These are phyloP conservation scores for Corylus heterophylla DNA, from an alignment of 306 rosid genomes.

Conservation along the genomic window DNA sequence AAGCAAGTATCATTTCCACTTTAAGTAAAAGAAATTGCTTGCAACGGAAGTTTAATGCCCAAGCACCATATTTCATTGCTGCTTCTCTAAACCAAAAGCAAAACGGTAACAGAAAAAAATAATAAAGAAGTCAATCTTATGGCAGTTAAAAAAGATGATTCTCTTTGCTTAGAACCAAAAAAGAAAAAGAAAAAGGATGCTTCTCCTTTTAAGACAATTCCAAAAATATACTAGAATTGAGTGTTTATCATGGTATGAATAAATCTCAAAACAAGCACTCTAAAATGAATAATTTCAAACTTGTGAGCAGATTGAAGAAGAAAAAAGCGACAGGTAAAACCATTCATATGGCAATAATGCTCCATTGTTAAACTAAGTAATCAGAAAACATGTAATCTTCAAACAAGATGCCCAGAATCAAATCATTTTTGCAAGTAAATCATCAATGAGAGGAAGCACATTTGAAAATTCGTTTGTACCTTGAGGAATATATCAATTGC, in stretches of 20 bases:
- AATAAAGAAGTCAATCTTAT: neutral
- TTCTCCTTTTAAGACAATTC: neutral
- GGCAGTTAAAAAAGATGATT: neutral
- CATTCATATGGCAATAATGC: neutral
- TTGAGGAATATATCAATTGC: slow-evolving; percentile 85
- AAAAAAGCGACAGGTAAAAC: neutral
- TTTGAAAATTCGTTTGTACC: slow-evolving; percentile 39
- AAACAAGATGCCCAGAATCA: neutral
- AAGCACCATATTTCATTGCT: neutral
- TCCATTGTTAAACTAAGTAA: slow-evolving; percentile 4
- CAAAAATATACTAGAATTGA: neutral
- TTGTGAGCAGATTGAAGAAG: neutral
- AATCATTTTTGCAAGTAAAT: slow-evolving; percentile 3
- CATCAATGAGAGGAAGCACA: neutral
- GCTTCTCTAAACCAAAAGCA: neutral
- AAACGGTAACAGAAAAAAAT: neutral
- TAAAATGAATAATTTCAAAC: neutral
- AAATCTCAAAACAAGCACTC: neutral
- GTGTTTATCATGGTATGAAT: neutral
- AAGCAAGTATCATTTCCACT: neutral
- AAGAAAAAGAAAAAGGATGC: too few relatives aligned
- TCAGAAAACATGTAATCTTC: neutral
- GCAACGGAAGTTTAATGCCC: neutral
- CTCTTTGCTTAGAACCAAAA: neutral
- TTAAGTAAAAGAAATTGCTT: neutral